These are phyloP conservation scores for Voacanga thouarsii DNA, from an alignment of 257 asterid genomes.

Conservation along the genomic window DNA sequence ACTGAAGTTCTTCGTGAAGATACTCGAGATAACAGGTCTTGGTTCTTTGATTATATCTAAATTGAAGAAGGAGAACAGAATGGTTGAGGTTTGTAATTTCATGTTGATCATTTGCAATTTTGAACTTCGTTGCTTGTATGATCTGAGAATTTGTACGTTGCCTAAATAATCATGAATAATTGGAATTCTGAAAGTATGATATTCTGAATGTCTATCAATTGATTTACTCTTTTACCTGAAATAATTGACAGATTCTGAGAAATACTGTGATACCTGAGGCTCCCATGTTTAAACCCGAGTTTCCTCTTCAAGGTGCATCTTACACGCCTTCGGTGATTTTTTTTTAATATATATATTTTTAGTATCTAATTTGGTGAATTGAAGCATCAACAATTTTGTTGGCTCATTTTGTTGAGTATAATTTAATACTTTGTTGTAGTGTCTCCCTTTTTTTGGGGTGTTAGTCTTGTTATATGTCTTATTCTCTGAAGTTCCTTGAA, in stretches of 20 bases:
- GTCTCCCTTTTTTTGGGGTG: background rate
- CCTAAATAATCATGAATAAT: background rate
- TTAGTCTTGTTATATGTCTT: background rate
- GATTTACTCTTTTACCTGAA: slow-evolving; percentile 4
- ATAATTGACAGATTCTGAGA: slow-evolving; percentile 57
- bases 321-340: background rate
- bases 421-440: background rate
- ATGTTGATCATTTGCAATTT: background rate
- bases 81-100: slow-evolving; percentile 51
- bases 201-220: background rate
- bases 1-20: slow-evolving; percentile 55
- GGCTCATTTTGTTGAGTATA: background rate
- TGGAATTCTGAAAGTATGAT: background rate
- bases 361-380: background rate
- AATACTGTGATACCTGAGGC: slow-evolving; percentile 86
- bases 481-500: background rate
- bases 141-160: background rate
- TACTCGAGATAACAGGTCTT: slow-evolving; percentile 59
- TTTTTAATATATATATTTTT: no score
- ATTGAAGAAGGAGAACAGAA: slow-evolving; percentile 61
- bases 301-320: slow-evolving; percentile 82
- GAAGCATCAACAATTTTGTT: background rate
- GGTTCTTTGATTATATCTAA: slow-evolving; percentile 53
- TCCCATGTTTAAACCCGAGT: slow-evolving; percentile 94
- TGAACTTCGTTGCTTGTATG: background rate